Evolutionary conservation across 2,329 filamentous ascomycete genomes (phyloP), one percentile per base, ranked within the genome.

Genomic region (Alternaria postmessia): DNA sequence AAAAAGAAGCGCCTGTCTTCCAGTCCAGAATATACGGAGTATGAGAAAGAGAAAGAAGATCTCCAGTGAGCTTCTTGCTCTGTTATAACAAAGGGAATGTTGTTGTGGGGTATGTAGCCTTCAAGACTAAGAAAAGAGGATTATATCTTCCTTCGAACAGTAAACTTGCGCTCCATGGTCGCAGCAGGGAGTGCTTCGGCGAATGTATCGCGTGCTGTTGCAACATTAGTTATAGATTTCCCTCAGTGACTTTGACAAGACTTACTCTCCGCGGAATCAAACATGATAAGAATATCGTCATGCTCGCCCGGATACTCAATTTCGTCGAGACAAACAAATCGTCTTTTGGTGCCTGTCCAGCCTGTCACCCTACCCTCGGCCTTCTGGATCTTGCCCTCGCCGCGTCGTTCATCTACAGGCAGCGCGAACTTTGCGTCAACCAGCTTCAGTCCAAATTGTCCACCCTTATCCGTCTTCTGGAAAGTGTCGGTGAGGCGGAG

Each of bases 341-440:
- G 86, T 74, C 88, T 87, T 62, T 89, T 88, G 47, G 87, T 84
- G 79, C 62, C 82, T 79, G 65, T 83, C 82, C 59, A 82, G 78
- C 43, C 85, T 77, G 67, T 86, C 69, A 72, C 81, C 30, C 67
- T 64, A 0, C 74, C 75, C 54, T 83, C 84, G 60, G 84, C 83
- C 34, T 83, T 84, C 3, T 85, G 73, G 67, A 78, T 77, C 80
- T 71, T 88, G 38, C 76, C 78, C 62, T 85, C 76, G 4, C 81
- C 80, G 51, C 85, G 81, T 18, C 81, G 76, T 41, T 81, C 80
- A 54, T 80, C 79, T 57, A 83, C 89, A 5, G 93, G 93, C 55
- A 97, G 81, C 3, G 92, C 90, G 71, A 97, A 97, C 76, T 97
- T 97, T 62, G 93, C 93, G 75, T 97, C 94, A 26, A 94, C 90